These are phyloP conservation scores for Zalaria sp. DNA, from an alignment of 2,329 filamentous ascomycete genomes.

Conservation along the genomic window DNA sequence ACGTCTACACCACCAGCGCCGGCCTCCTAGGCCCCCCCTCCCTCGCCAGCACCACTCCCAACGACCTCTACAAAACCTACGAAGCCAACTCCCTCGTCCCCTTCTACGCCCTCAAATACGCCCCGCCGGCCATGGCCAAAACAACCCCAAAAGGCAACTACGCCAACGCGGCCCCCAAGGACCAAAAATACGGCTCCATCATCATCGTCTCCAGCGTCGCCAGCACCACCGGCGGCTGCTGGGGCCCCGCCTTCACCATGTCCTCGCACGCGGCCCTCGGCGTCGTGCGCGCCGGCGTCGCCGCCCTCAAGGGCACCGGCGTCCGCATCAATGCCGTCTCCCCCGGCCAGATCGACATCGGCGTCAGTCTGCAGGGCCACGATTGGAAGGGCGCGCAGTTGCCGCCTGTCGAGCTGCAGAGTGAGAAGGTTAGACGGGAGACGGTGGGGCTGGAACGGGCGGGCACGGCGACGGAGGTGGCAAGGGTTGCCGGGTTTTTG, in stretches of 20 bases:
- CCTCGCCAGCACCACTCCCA: slow-evolving; percentile 41
- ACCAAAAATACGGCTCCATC: slow-evolving; percentile 46
- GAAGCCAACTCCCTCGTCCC: slow-evolving; percentile 47
- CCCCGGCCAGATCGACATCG: slow-evolving; percentile 33
- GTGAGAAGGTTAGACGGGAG: slow-evolving; percentile 33
- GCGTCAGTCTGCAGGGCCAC: slow-evolving; percentile 32
- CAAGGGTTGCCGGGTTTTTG: slow-evolving; percentile 46
- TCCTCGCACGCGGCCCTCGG: slow-evolving; percentile 45
- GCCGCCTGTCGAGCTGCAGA: slow-evolving; percentile 40
- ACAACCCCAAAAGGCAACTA: slow-evolving; percentile 40
- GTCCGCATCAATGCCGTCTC: slow-evolving; percentile 44
- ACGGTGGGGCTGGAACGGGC: slow-evolving; percentile 45
- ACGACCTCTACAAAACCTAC: slow-evolving; percentile 42
- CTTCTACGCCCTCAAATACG: slow-evolving; percentile 52
- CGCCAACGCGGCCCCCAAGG: slow-evolving; percentile 47
- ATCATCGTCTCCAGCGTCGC: slow-evolving; percentile 47
- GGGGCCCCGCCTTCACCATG: slow-evolving; percentile 49
- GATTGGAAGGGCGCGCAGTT: slow-evolving; percentile 42
- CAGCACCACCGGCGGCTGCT: slow-evolving; percentile 42
- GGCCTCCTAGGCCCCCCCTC: slow-evolving; percentile 43
- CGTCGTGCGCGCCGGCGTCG: slow-evolving; percentile 44
- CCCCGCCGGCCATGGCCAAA: slow-evolving; percentile 49
- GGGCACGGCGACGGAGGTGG: slow-evolving; percentile 44
- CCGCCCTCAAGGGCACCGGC: slow-evolving; percentile 42
- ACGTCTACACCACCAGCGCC: slow-evolving; percentile 47